phyloP scores from a whole-genome alignment of 1,284 basidiomycete species.

The Trichosporon ovoides region DNA sequence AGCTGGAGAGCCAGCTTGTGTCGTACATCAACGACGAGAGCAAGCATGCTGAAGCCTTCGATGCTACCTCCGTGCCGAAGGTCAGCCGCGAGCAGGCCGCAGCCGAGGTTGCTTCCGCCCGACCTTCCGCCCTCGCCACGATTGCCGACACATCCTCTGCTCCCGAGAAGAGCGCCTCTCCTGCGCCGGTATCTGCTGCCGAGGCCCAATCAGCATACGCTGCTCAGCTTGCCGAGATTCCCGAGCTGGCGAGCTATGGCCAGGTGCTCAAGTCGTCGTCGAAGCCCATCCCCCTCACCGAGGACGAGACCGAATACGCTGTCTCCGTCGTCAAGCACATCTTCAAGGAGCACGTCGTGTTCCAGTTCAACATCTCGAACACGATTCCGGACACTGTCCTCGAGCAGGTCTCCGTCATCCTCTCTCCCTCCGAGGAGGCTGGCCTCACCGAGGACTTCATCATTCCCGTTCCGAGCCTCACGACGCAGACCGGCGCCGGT shows the following conservation, averaged over 20 bases:
- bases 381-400: conserved; percentile 97
- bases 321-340: conserved; percentile 95
- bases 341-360: conserved; percentile 91
- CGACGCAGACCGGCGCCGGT: conserved; percentile 65
- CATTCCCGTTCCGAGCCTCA: conserved; percentile 70
- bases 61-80: conserved; percentile 75
- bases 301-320: conserved; percentile 97
- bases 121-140: conserved; percentile 74
- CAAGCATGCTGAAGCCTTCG: conserved; percentile 66
- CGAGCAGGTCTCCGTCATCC: conserved; percentile 91
- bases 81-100: conserved; percentile 84
- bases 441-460: conserved; percentile 92
- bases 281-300: conserved; percentile 79
- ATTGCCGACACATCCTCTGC: conserved; percentile 59
- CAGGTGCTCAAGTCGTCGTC: conserved; percentile 78
- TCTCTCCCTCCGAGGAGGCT: conserved; percentile 67
- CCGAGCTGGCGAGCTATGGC: conserved; percentile 82
- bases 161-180: conserved; percentile 57
- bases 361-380: conserved; percentile 99
- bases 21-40: conserved; percentile 78
- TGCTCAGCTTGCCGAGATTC: conserved; percentile 75
- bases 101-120: conserved; percentile 63
- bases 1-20: conserved; percentile 78
- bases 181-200: conserved; percentile 61
- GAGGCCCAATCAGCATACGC: conserved; percentile 82